These are phyloP conservation scores for Termitomyces sp. DNA, from an alignment of 768 basidiomycete genomes.

Conservation along the genomic window DNA sequence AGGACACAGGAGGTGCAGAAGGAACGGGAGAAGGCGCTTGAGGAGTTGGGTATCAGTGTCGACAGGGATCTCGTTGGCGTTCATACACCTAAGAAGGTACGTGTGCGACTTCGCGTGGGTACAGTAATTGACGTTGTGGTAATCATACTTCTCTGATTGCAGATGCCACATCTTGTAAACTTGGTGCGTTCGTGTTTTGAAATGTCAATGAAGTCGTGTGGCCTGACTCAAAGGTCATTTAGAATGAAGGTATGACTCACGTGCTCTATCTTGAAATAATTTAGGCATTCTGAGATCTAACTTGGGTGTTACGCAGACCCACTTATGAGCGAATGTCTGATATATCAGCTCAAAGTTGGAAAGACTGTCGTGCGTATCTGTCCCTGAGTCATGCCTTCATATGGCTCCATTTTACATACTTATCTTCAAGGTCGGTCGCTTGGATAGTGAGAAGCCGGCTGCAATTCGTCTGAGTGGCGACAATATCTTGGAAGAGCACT, in stretches of 20 bases:
- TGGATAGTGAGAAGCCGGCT: slow-evolving; percentile 75
- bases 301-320: slow-evolving; percentile 53
- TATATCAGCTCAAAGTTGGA: slow-evolving; percentile 41
- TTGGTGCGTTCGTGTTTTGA: slow-evolving; percentile 49
- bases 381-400: not conserved
- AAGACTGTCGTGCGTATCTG: slow-evolving; percentile 17
- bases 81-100: slow-evolving; percentile 94
- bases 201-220: slow-evolving; percentile 1
- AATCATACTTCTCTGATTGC: slow-evolving; percentile 9
- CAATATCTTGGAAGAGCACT: slow-evolving; percentile 90
- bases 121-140: slow-evolving; percentile 5
- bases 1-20: slow-evolving; percentile 93
- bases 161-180: slow-evolving; percentile 95
- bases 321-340: slow-evolving; percentile 92
- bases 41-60: slow-evolving; percentile 96
- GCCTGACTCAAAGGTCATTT: slow-evolving; percentile 11
- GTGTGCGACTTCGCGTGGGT: slow-evolving; percentile 20
- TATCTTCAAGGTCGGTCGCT: slow-evolving; percentile 64
- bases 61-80: slow-evolving; percentile 97
- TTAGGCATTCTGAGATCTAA: slow-evolving; percentile 9
- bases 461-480: slow-evolving; percentile 91
- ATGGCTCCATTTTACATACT: not conserved
- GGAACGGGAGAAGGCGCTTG: slow-evolving; percentile 95
- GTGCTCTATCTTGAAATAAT: slow-evolving; percentile 1
- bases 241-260: slow-evolving; percentile 64